Percentiles rank a stretch among this genome's conserved stretches.
These are phyloP conservation scores for Russula lepida DNA, from an alignment of 768 basidiomycete species.

Conservation along the genomic window DNA sequence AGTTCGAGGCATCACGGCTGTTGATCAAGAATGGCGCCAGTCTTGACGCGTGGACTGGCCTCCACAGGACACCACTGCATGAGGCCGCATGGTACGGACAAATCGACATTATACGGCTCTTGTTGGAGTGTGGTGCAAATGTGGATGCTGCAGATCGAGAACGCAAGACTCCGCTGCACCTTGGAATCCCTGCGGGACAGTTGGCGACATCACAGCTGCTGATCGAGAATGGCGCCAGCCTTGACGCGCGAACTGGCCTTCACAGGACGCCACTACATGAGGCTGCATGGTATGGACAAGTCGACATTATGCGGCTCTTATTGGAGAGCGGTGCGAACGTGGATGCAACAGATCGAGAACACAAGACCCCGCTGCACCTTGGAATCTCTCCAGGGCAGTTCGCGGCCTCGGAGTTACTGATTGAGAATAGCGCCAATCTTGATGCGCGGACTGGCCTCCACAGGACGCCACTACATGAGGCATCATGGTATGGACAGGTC, in stretches of 20 bases:
- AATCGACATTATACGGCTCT: neutral
- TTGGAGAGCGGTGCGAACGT: neutral
- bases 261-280: neutral
- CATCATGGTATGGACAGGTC: neutral
- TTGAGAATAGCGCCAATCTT: neutral
- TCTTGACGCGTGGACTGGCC: no score
- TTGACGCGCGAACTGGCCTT: no score
- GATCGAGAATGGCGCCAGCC: neutral
- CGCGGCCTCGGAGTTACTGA: neutral
- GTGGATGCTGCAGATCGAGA: neutral
- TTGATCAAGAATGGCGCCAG: neutral
- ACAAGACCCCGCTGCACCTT: neutral
- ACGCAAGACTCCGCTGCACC: neutral
- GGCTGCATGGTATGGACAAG: neutral
- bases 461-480: neutral
- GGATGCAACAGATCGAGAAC: neutral
- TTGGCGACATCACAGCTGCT: neutral
- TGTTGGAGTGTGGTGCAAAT: neutral
- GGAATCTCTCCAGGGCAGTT: neutral
- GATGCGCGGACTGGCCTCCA: neutral
- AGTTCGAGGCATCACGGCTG: neutral
- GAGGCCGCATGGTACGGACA: neutral
- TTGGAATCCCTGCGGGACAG: neutral
- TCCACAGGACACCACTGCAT: neutral
- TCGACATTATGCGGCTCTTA: neutral